A percentile compares a stretch with the other conserved stretches of the same genome.
phyloP scores from a whole-genome alignment of 2,329 filamentous ascomycete genomes.

The Cephalotrichum gorgonifer region DNA sequence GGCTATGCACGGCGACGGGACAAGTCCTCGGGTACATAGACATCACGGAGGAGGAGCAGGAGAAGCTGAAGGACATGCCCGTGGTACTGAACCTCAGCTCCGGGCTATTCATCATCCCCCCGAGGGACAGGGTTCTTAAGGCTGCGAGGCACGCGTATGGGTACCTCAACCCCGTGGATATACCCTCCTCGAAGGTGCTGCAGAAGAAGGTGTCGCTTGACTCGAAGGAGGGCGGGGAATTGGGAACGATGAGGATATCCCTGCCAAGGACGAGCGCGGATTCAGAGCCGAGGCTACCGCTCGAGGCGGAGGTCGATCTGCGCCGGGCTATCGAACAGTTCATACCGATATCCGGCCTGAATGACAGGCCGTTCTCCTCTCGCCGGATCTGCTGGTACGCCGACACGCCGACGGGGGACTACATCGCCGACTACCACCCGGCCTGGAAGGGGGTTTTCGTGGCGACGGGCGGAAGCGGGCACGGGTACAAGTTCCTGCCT shows the following conservation, averaged over 20 bases:
- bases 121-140: slow-evolving; percentile 52
- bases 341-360: slow-evolving; percentile 38
- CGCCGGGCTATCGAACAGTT: slow-evolving; percentile 45
- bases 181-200: slow-evolving; percentile 5
- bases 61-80: slow-evolving; percentile 52
- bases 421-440: slow-evolving; percentile 61
- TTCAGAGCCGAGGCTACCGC: slow-evolving; percentile 37
- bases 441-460: slow-evolving; percentile 47
- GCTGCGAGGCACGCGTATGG: slow-evolving; percentile 60
- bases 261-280: slow-evolving; percentile 23
- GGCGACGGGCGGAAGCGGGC: slow-evolving; percentile 53
- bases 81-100: slow-evolving; percentile 62
- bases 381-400: slow-evolving; percentile 68
- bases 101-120: slow-evolving; percentile 68
- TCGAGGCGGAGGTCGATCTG: slow-evolving; percentile 51
- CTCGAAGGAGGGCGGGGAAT: slow-evolving; percentile 13
- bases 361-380: slow-evolving; percentile 43
- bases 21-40: slow-evolving; percentile 72
- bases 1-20: slow-evolving; percentile 68
- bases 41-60: slow-evolving; percentile 62
- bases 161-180: slow-evolving; percentile 44
- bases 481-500: slow-evolving; percentile 61
- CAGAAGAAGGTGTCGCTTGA: slow-evolving; percentile 22
- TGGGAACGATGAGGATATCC: slow-evolving; percentile 19
- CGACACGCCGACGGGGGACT: slow-evolving; percentile 62